phyloP scores from a whole-genome alignment of 73 alveolate species.

The Tetrahymena thermophila region DNA sequence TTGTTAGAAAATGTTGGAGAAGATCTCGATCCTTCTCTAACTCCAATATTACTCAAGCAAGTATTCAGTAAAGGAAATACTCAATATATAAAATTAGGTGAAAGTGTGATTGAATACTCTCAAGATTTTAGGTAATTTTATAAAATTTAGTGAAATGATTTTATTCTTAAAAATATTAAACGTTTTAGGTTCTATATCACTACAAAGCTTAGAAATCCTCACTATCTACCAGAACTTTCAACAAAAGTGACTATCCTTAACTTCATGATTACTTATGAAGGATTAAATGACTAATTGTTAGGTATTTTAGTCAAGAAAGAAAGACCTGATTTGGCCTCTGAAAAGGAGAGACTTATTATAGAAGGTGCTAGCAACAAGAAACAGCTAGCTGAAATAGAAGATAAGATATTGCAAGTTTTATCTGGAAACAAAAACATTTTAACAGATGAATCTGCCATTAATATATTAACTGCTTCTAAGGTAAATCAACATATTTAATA shows the following conservation, averaged over 20 bases:
- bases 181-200: constrained; percentile 80
- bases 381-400: constrained; percentile 87
- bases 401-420: constrained; percentile 80
- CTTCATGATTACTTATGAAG: constrained; percentile 98
- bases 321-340: constrained; percentile 98
- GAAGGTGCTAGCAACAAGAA: constrained; percentile 96
- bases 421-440: constrained; percentile 88
- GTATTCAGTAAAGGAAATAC: constrained; percentile 83
- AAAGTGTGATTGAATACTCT: constrained; percentile 83
- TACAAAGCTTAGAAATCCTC: constrained; percentile 97
- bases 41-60: constrained; percentile 94
- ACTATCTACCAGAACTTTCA: constrained; percentile 96
- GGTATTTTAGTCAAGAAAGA: constrained; percentile 97
- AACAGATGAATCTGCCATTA: constrained; percentile 93
- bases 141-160: neutral
- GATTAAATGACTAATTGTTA: constrained; percentile 95
- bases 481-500: constrained; percentile 3
- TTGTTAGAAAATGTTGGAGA: constrained; percentile 84
- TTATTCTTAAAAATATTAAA: neutral
- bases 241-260: constrained; percentile 93
- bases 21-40: constrained; percentile 94
- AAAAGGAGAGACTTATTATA: constrained; percentile 90
- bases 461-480: constrained; percentile 90
- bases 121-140: constrained; percentile 68
- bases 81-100: constrained; percentile 90